Evolutionary conservation across 176 grass and related monocot species (phyloP), one percentile per base, ranked within the genome.

Genomic region (Chrysopogon serrulatus): DNA sequence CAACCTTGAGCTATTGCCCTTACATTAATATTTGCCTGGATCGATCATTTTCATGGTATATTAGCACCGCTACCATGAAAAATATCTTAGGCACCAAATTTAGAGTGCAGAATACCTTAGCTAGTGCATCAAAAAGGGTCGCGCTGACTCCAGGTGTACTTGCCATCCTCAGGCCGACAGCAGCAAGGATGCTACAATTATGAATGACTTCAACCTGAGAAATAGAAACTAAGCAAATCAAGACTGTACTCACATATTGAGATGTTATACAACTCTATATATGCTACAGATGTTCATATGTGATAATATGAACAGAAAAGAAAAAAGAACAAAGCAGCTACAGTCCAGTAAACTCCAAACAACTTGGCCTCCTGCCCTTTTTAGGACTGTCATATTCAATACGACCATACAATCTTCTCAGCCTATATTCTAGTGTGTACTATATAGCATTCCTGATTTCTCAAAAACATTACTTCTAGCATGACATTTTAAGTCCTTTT

Each of bases 1-100:
- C 95, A 95, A 72, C 95, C 95, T 91, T 98, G 95, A 63, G 95
- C 90, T 91, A 98, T 98, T 49, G 95, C 95, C 45, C 95, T 77
- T 43, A 98, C 95, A 84, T 98, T 98, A 75, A 98, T 98, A 53
- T 95, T 95, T 73, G 95, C 95, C 95, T 98, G 88, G 28, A 75
- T 26, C 7, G 57, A 79, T 74, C 68, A 81, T 86, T 78, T 82
- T 32, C 3, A 73, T 30, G 2, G 8, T 19, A 59, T 39, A 79
- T 79, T 32, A 78, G n/a, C 16, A 68, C 31, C 73, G 14, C 23
- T 21, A n/a, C 34, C 48, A 34, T 49, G 6, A 34, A 41, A 72
- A 77, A 10, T 53, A 19, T 18, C 23, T 54, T 6, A 61, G 5
- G 8, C 63, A 71, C 21, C 16, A 60, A 85, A 79, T 10, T 63